A percentile compares a stretch with the other conserved stretches of the same genome.
Evolutionary conservation across 441 rosid species (phyloP).

Genomic region (Populus hybrid): DNA sequence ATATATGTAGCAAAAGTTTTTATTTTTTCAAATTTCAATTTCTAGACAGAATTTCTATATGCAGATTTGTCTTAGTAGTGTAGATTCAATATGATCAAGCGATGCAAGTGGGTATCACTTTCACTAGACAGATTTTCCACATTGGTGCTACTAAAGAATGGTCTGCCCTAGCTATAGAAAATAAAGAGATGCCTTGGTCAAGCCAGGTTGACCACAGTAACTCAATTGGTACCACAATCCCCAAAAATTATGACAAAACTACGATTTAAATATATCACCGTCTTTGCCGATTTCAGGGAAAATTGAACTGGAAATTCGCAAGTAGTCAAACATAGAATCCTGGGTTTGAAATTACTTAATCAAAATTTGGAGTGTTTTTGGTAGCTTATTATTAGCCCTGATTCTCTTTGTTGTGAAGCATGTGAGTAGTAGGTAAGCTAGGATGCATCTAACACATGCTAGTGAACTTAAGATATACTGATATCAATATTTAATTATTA

Average conservation of each 20-base stretch:
- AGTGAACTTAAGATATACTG: conserved; percentile 19
- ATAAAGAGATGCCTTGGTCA: not conserved
- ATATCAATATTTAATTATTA: conserved; percentile 1
- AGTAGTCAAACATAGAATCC: conserved; percentile 6
- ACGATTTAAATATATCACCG: not conserved
- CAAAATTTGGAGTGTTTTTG: not conserved
- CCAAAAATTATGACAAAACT: conserved; percentile 1
- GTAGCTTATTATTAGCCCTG: not conserved
- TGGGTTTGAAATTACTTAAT: not conserved
- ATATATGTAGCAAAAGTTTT: not conserved
- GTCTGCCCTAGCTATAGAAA: not conserved
- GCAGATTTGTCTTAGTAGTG: not conserved
- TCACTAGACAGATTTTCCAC: not conserved
- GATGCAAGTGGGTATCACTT: not conserved
- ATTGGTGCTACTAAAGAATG: not conserved
- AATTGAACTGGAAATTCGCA: not conserved
- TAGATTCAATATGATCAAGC: not conserved
- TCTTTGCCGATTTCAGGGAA: conserved; percentile 1
- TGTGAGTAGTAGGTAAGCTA: conserved; percentile 39
- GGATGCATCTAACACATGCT: conserved; percentile 45
- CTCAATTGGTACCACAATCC: not conserved
- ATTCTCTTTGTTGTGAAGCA: conserved; percentile 20
- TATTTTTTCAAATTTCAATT: not conserved
- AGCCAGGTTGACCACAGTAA: not conserved
- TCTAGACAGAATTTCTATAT: not conserved